phyloP scores from a whole-genome alignment of 2,329 filamentous ascomycete genomes.

The Epichloe bromicola region DNA sequence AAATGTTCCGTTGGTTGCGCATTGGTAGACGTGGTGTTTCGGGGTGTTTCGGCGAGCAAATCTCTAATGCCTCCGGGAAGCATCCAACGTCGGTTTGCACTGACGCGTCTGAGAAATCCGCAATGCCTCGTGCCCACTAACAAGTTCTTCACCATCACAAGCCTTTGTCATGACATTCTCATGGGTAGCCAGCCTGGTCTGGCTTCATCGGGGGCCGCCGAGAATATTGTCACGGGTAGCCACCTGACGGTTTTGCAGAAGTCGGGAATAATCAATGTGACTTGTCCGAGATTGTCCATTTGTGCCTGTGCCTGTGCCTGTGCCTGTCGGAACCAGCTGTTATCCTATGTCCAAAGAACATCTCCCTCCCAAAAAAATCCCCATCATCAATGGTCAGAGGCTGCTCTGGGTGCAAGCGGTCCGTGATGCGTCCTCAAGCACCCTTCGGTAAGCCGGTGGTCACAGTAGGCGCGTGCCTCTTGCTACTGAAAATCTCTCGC shows the following conservation, averaged over 20 bases:
- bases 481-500: no score
- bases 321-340: no score
- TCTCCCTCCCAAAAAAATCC: background rate
- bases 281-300: background rate
- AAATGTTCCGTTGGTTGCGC: background rate
- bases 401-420: background rate
- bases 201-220: background rate
- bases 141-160: background rate
- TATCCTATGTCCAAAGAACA: no score
- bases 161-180: background rate
- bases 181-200: background rate
- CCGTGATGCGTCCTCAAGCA: background rate
- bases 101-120: no score
- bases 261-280: background rate
- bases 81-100: no score
- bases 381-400: background rate
- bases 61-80: background rate
- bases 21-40: background rate
- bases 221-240: background rate
- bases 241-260: background rate
- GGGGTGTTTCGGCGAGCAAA: background rate
- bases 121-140: no score
- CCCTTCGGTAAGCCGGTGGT: background rate
- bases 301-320: background rate
- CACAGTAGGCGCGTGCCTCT: background rate